A percentile compares a stretch with the other conserved stretches of the same genome.
phyloP scores from a whole-genome alignment of 2,329 filamentous ascomycete genomes.

The Metarhizium rileyi region DNA sequence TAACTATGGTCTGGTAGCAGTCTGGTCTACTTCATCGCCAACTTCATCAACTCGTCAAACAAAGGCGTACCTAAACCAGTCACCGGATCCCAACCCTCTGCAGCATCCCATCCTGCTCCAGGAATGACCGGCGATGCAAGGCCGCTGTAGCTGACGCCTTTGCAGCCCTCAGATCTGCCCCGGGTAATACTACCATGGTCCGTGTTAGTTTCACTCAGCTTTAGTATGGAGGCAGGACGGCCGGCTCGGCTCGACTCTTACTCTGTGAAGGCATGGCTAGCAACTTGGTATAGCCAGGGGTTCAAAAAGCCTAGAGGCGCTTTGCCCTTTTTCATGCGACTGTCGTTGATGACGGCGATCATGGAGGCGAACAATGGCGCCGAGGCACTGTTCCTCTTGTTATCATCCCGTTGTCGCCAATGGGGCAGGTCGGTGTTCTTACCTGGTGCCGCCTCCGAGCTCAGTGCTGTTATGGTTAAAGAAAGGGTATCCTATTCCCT shows the following conservation, averaged over 20 bases:
- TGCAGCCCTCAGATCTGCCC: constrained; percentile 23
- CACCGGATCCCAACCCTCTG: constrained; percentile 26
- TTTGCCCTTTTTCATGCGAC: constrained; percentile 44
- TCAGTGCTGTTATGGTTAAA: constrained; percentile 20
- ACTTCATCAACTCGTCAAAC: constrained; percentile 25
- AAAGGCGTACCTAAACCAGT: constrained; percentile 37
- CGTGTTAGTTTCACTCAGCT: not conserved
- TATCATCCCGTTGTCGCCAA: not conserved
- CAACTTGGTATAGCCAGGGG: constrained; percentile 44
- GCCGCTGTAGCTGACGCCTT: constrained; percentile 16
- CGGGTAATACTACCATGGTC: constrained; percentile 21
- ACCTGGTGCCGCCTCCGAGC: constrained; percentile 25
- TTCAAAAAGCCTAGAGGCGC: constrained; percentile 49
- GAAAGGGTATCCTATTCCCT: constrained; percentile 28
- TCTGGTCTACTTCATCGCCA: constrained; percentile 3
- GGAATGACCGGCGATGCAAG: constrained; percentile 15
- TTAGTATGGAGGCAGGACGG: not conserved
- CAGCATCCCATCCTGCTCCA: constrained; percentile 7
- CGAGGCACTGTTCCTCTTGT: constrained; percentile 34
- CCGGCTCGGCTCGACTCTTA: constrained; percentile 11
- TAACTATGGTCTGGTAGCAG: too few species aligned
- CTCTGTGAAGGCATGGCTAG: constrained; percentile 24
- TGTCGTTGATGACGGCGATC: constrained; percentile 55
- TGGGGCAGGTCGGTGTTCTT: not conserved
- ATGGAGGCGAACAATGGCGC: constrained; percentile 54